Evolutionary conservation across 164 flowering plant species (phyloP).

Genomic region (Protea cynaroides): DNA sequence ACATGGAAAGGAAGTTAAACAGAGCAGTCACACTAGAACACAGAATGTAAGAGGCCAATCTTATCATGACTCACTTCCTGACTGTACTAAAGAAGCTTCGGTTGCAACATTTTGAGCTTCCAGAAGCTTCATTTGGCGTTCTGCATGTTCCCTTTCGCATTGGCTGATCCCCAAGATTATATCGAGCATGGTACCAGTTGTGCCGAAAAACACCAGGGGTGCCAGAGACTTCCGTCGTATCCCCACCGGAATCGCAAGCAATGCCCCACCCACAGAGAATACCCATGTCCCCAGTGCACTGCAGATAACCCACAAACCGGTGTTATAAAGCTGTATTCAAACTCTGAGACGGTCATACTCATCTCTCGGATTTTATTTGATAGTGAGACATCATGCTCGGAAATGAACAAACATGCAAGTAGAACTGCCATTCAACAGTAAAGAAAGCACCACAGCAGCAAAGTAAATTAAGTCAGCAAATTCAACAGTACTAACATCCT

Average conservation of each 20-base stretch:
- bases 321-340: not conserved
- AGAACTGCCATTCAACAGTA: not conserved
- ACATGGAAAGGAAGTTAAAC: too few relatives aligned
- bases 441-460: too few relatives aligned
- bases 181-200: slow-evolving; percentile 97
- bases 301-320: slow-evolving; percentile 15
- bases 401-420: not conserved
- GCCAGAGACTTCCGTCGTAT: slow-evolving; percentile 82
- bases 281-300: slow-evolving; percentile 98
- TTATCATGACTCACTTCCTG: slow-evolving; percentile 21
- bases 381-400: not conserved
- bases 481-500: too few relatives aligned
- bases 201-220: slow-evolving; percentile 96
- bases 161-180: slow-evolving; percentile 84
- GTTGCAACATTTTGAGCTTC: slow-evolving; percentile 52
- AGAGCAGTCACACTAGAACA: too few relatives aligned
- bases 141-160: slow-evolving; percentile 96
- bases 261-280: slow-evolving; percentile 90
- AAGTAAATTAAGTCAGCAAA: too few relatives aligned
- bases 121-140: slow-evolving; percentile 79
- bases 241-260: slow-evolving; percentile 92
- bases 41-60: too few relatives aligned
- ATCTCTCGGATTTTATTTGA: not conserved
- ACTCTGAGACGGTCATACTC: not conserved
- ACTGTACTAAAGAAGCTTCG: slow-evolving; percentile 20